These are phyloP conservation scores for Penicillium brevicompactum DNA, from an alignment of 2,329 filamentous ascomycete genomes.

Conservation along the genomic window DNA sequence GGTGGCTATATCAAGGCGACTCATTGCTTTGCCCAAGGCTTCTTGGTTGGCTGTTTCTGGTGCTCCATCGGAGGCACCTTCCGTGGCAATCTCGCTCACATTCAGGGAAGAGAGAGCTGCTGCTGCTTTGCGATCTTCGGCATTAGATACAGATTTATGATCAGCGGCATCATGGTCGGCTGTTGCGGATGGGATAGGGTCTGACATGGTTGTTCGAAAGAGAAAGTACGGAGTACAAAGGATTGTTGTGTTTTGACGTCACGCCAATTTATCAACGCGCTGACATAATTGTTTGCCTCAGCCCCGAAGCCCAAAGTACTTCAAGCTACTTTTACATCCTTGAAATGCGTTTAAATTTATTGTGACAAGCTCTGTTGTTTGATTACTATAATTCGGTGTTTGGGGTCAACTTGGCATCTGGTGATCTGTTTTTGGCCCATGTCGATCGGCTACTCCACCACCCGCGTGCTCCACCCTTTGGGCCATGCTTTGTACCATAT, in stretches of 20 bases:
- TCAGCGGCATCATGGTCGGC: slow-evolving; percentile 37
- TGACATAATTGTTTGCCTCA: slow-evolving; percentile 1
- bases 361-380: no score
- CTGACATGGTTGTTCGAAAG: slow-evolving; percentile 38
- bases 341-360: no score
- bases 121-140: slow-evolving; percentile 54
- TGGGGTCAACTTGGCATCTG: no score
- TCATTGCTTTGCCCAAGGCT: slow-evolving; percentile 53
- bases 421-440: no score
- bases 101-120: slow-evolving; percentile 52
- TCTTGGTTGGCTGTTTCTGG: slow-evolving; percentile 47
- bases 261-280: background rate
- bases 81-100: slow-evolving; percentile 42
- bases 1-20: slow-evolving; percentile 48
- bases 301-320: no score
- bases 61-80: slow-evolving; percentile 32
- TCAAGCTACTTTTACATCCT: no score
- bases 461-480: no score
- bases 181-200: slow-evolving; percentile 45
- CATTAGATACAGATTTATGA: slow-evolving; percentile 42
- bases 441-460: no score
- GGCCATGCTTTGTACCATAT: no score
- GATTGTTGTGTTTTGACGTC: background rate
- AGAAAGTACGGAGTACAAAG: background rate
- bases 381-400: no score